A percentile compares a stretch with the other conserved stretches of the same genome.
These are phyloP conservation scores for Vigna mungo DNA, from an alignment of 306 rosid genomes.

Conservation along the genomic window DNA sequence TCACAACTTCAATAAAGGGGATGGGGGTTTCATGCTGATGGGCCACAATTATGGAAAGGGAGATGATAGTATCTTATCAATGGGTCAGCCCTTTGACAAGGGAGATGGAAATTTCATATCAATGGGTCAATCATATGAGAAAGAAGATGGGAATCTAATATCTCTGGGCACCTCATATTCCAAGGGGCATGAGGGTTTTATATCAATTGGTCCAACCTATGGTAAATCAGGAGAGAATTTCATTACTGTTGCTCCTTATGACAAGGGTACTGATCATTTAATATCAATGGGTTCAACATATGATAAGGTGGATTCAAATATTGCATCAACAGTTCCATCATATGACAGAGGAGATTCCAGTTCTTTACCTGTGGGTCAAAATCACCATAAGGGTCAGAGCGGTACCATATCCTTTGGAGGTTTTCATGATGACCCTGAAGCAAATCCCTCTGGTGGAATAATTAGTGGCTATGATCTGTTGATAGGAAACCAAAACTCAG, in stretches of 20 bases:
- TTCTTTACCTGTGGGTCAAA: slow-evolving; percentile 58
- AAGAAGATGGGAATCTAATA: slow-evolving; percentile 61
- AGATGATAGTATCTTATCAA: slow-evolving; percentile 59
- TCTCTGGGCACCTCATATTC: slow-evolving; percentile 70
- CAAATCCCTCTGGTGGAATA: slow-evolving; percentile 70
- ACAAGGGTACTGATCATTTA: slow-evolving; percentile 58
- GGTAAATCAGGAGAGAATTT: slow-evolving; percentile 69
- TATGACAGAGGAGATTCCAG: slow-evolving; percentile 65
- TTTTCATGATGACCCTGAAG: slow-evolving; percentile 63
- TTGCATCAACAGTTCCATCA: slow-evolving; percentile 56
- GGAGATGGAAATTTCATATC: slow-evolving; percentile 77
- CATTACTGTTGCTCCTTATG: slow-evolving; percentile 64
- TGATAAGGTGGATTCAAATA: slow-evolving; percentile 64
- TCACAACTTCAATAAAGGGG: slow-evolving; percentile 69
- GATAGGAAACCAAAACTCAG: slow-evolving; percentile 63
- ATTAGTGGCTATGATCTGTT: slow-evolving; percentile 68
- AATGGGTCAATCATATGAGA: slow-evolving; percentile 79
- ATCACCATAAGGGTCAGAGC: slow-evolving; percentile 63
- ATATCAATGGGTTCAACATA: slow-evolving; percentile 66
- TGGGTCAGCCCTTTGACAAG: slow-evolving; percentile 73
- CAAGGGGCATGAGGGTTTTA: slow-evolving; percentile 69
- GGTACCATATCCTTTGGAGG: slow-evolving; percentile 78
- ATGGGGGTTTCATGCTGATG: slow-evolving; percentile 67
- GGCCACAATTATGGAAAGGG: slow-evolving; percentile 80
- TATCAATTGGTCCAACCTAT: slow-evolving; percentile 65